These are phyloP conservation scores for Hypoxylon subgilvum DNA, from an alignment of 495 filamentous ascomycete species.

Conservation along the genomic window DNA sequence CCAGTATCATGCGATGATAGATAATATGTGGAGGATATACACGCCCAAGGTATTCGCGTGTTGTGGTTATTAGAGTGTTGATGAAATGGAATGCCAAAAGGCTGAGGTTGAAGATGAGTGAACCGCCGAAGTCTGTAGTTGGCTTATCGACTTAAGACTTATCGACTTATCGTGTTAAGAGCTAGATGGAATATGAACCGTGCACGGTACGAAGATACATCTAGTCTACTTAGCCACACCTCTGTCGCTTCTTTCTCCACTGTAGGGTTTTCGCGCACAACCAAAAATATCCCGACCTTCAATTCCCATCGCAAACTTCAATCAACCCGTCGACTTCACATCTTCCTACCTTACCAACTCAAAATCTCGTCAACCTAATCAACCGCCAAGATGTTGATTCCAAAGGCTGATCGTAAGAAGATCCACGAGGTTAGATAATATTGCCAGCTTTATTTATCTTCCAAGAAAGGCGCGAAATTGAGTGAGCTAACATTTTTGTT, in stretches of 20 bases:
- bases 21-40: too few relatives aligned
- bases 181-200: too few relatives aligned
- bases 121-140: background rate
- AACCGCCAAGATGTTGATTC: conserved; percentile 86
- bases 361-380: conserved; percentile 53
- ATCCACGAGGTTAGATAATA: conserved; percentile 82
- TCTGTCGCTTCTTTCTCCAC: conserved; percentile 38
- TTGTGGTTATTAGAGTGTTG: background rate
- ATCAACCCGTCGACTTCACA: conserved; percentile 40
- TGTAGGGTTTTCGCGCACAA: conserved; percentile 48
- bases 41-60: too few relatives aligned
- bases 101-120: background rate
- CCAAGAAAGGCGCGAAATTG: conserved; percentile 5
- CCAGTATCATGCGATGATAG: background rate
- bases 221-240: background rate
- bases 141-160: conserved; percentile 4
- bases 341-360: conserved; percentile 40
- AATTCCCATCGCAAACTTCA: conserved; percentile 40
- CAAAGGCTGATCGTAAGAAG: conserved; percentile 99
- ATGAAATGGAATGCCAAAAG: background rate
- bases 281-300: conserved; percentile 42
- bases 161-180: too few relatives aligned
- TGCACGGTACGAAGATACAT: too few relatives aligned
- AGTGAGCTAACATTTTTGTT: conserved; percentile 44
- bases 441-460: conserved; percentile 5